Evolutionary conservation across 1,139 yeast species (phyloP).

Genomic region (Suhomyces ambrosiae): DNA sequence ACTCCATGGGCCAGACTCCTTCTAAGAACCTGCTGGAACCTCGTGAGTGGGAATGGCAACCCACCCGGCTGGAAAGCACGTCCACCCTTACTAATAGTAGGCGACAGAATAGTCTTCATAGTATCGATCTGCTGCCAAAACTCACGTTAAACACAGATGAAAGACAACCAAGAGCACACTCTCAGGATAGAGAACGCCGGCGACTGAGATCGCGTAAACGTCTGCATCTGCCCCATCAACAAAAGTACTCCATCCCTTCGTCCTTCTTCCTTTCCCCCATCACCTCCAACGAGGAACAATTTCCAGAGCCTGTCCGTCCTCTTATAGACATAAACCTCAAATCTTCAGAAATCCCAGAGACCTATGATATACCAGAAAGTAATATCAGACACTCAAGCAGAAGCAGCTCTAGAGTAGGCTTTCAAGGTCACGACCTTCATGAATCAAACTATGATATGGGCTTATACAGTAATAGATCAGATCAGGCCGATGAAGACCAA

Average conservation of each 20-base stretch:
- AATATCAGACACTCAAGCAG: not conserved
- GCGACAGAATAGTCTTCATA: not conserved
- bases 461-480: not conserved
- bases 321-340: conserved; percentile 2
- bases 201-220: conserved; percentile 10
- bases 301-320: conserved; percentile 1
- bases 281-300: conserved; percentile 35
- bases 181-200: conserved; percentile 8
- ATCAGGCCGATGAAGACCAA: not conserved
- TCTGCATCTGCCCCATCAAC: conserved; percentile 9
- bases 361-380: not conserved
- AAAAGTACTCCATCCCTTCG: conserved; percentile 17
- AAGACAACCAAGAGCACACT: conserved; percentile 9
- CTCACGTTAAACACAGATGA: conserved; percentile 7
- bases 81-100: not conserved
- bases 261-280: conserved; percentile 39
- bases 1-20: conserved; percentile 12
- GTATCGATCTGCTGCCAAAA: not conserved
- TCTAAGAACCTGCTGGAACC: conserved; percentile 6
- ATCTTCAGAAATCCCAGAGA: not conserved
- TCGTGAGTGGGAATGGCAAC: conserved; percentile 11
- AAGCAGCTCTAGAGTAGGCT: conserved; percentile 1
- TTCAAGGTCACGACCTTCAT: conserved; percentile 5
- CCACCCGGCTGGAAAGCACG: conserved; percentile 3
- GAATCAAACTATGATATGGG: conserved; percentile 3